A percentile compares a stretch with the other conserved stretches of the same genome.
These are phyloP conservation scores for Venturia effusa DNA, from an alignment of 2,329 filamentous ascomycete genomes.

Conservation along the genomic window DNA sequence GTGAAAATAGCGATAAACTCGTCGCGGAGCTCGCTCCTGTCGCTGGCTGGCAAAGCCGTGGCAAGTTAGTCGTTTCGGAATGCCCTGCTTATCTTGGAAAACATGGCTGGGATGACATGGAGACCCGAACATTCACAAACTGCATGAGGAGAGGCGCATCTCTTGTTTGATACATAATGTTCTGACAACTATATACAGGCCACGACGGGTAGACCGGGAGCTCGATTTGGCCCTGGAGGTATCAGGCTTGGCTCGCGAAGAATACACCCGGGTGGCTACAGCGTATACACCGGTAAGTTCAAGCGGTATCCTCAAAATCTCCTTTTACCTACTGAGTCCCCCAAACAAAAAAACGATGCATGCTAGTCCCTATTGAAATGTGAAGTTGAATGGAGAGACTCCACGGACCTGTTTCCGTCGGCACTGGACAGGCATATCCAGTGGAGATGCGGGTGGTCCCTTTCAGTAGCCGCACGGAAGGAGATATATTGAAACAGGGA, in stretches of 20 bases:
- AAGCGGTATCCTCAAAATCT: background rate
- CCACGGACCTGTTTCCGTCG: background rate
- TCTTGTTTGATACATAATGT: background rate
- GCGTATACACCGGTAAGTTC: conserved; percentile 36
- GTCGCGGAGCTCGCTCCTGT: background rate
- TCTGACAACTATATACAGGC: conserved; percentile 20
- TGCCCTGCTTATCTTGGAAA: background rate
- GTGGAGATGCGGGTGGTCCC: background rate
- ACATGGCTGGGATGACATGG: background rate
- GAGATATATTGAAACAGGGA: background rate
- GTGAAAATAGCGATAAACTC: background rate
- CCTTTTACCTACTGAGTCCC: too few species aligned
- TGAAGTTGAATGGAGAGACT: background rate
- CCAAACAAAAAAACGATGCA: too few species aligned
- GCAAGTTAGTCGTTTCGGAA: background rate
- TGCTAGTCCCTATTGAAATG: too few species aligned
- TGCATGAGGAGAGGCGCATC: background rate
- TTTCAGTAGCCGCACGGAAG: background rate
- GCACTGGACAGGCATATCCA: background rate
- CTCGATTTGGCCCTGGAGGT: conserved; percentile 41
- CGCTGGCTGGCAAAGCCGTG: background rate
- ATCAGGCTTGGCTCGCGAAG: conserved; percentile 40
- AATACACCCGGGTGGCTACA: conserved; percentile 33
- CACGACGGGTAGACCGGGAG: conserved; percentile 41
- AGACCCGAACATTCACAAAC: background rate